Base-by-base conservation (phyloP, 192 early-diverging fungal species). In the Coemansia pectinata region DNA sequence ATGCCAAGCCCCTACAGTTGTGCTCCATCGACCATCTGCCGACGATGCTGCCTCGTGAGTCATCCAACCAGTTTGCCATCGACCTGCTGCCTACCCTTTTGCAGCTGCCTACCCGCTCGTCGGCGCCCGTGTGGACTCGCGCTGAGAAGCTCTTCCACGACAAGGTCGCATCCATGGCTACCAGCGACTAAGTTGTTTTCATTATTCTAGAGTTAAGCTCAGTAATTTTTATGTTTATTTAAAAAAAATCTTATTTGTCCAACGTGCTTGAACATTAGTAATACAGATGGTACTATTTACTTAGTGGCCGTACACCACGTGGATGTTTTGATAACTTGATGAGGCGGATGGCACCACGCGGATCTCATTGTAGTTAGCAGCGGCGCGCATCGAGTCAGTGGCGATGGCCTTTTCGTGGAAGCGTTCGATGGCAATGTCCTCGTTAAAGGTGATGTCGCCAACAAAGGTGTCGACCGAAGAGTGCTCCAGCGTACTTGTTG, bases 21-120 rank as follows among this genome's bases (percentile, higher is more conserved):
- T 90, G 95, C 76, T 92, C 96, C 10, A 99, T 99, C 68, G 97
- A 99, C 81, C 97, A 99, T 72, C 85, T 99, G 74, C 97, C 97
- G 23, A 93, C 93, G 9, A 89, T 99, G 72, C 78, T 99, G 57
- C 96, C 97, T 34, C 88, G 96, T 60, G 97, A 99, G 78, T 87
- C 92, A 5, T 92, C 90, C 42, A 94, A 99, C 70, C 85, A 88
- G 72, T 99, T 97, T 82, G 89, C 88, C 60, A 67, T 71, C 60
- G 95, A 99, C 80, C 73, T 99, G 63, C 78, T 97, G 69, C 94
- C 95, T 15, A 91, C 88, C 8, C 86, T 99, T 63, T 85, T 93
- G 52, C 87, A 88, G 63, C 83, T 92, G 55, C 85, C 87, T 68
- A 63, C 86, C n/a, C 86, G 94, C 60, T 58, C 83, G 23, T 71